Evolutionary conservation across 345 rosid species (phyloP), one percentile per base, ranked within the genome.

Genomic region (Brassica rapa): DNA sequence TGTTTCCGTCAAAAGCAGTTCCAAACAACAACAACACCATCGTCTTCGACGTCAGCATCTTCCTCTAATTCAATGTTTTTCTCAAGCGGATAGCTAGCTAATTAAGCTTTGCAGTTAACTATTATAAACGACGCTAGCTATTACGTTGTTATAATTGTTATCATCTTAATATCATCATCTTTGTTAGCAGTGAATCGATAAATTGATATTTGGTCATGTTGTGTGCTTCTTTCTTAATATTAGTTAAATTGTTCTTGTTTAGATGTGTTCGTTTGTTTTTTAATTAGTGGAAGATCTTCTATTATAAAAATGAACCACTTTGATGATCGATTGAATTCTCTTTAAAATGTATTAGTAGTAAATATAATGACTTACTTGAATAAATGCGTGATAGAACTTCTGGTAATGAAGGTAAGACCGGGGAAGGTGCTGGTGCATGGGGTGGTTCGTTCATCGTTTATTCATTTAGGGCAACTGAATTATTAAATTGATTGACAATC

Each of bases 1-100:
- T 87, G 90, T 77, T 95, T 89, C 90, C 82, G 88, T 87, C 90
- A 84, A 79, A 86, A 86, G 62, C 67, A 63, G 67, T 87, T 83
- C 79, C 89, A 79, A 77, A 81, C 84, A 2, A 84, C 84, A 2
- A 84, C 81, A 5, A 83, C 86, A 24, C 84, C 86, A 23, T 84
- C 93, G 1, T 85, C 94, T 5, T 86, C 94, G 30, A 81, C 93
- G 57, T 68, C 82, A 74, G 72, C 70, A 1, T 62, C 83, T 49
- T 75, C 82, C 9, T 83, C 94, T 5, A 83, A 88, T 84, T 91
- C 95, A 25, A 81, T 89, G 73, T 90, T 91, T 75, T 88, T 88
- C 89, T 86, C 91, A 4, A 84, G 95, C 24, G 62, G 30, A 6
- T 59, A 59, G 30, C 62, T 57, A 23, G 30, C 62, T 57, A 12